Evolutionary conservation across 257 asterid genomes (phyloP).

Genomic region (Nicotiana tabacum): DNA sequence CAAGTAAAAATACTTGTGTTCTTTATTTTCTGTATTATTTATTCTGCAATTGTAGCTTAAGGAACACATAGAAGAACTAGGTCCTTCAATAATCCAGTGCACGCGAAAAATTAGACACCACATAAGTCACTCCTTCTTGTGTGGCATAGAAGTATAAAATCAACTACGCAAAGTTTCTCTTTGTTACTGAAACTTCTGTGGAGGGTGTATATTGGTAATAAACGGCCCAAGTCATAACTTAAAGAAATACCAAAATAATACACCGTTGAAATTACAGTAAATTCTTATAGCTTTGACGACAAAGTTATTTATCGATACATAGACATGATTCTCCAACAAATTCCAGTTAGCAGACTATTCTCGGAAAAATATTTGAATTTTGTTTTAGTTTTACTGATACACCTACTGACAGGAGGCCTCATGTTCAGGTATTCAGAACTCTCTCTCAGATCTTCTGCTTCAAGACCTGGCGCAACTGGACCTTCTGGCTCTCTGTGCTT

Average conservation of each 20-base stretch:
- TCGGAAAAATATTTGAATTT: background rate
- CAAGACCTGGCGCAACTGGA: conserved; percentile 87
- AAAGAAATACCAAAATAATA: background rate
- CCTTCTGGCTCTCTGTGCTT: conserved; percentile 72
- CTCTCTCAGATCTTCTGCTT: conserved; percentile 64
- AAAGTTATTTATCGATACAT: background rate
- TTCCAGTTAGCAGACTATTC: background rate
- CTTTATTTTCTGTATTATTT: too few species aligned
- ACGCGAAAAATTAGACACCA: too few species aligned
- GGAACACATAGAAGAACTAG: too few species aligned
- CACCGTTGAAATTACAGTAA: background rate
- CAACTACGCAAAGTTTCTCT: background rate
- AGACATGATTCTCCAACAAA: background rate
- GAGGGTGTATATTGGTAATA: background rate
- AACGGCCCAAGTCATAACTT: background rate
- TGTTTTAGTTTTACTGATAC: background rate
- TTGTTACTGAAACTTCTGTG: background rate
- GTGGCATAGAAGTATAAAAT: too few species aligned
- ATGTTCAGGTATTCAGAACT: background rate
- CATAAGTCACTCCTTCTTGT: too few species aligned
- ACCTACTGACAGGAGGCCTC: background rate
- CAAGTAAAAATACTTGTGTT: too few species aligned
- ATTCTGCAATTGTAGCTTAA: too few species aligned
- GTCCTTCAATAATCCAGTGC: too few species aligned
- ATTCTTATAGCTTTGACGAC: background rate